Conservation (phyloP, 2,329 filamentous ascomycete species). For the Penicillium sp. region DNA sequence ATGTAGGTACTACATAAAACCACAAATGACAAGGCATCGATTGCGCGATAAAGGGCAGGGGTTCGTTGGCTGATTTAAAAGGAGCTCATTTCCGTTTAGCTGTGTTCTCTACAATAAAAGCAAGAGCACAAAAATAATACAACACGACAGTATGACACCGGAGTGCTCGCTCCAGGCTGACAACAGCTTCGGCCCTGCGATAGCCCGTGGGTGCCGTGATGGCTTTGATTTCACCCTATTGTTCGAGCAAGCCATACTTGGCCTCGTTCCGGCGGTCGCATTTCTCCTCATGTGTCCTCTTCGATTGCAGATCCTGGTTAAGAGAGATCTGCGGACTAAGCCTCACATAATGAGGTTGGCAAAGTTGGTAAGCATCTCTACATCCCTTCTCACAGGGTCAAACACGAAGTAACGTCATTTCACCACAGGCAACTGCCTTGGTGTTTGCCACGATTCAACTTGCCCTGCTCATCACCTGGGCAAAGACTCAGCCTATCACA, state of each 20-base stretch:
- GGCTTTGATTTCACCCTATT: background rate
- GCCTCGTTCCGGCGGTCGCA: background rate
- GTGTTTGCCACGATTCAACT: background rate
- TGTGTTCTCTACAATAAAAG: no score
- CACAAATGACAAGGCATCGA: no score
- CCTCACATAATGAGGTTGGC: background rate
- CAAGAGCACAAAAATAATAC: no score
- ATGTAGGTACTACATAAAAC: no score
- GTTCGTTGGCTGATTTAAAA: no score
- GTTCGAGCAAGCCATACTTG: background rate
- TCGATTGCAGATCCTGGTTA: background rate
- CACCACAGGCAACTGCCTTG: background rate
- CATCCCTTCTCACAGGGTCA: no score
- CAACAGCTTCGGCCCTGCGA: background rate
- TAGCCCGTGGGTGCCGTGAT: background rate
- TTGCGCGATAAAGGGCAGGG: no score
- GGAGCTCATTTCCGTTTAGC: no score
- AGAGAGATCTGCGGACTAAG: background rate
- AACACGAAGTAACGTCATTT: background rate
- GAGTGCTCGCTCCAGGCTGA: background rate
- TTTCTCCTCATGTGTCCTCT: background rate
- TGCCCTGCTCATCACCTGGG: background rate
- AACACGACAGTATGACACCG: no score
- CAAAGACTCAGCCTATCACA: background rate
- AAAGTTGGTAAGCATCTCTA: background rate